Conservation (phyloP, 2,329 filamentous ascomycete species). For the Diplodia seriata region DNA sequence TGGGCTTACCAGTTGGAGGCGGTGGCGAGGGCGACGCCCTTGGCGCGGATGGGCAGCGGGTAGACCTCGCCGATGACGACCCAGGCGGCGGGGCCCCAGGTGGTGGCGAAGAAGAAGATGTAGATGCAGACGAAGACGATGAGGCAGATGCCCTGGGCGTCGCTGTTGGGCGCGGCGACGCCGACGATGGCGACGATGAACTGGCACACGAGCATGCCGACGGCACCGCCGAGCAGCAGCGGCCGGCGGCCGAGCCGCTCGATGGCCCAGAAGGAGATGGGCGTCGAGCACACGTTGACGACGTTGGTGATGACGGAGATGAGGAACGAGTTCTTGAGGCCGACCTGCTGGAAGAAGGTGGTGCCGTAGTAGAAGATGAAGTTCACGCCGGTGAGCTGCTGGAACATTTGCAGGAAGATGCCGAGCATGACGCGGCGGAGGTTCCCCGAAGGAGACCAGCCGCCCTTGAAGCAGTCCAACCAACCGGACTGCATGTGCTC, state of each 20-base stretch:
- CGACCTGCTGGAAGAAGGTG: slow-evolving; percentile 80
- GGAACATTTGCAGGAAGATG: slow-evolving; percentile 59
- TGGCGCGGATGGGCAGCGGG: slow-evolving; percentile 85
- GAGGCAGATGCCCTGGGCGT: slow-evolving; percentile 60
- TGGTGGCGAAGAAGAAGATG: slow-evolving; percentile 90
- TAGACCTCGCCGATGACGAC: slow-evolving; percentile 87
- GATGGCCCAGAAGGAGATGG: slow-evolving; percentile 85
- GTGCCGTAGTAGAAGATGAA: slow-evolving; percentile 76
- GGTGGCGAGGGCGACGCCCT: slow-evolving; percentile 84
- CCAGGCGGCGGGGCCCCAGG: slow-evolving; percentile 80
- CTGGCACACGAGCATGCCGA: slow-evolving; percentile 85
- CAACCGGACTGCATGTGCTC: slow-evolving; percentile 65
- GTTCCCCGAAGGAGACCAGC: slow-evolving; percentile 60
- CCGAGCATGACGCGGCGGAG: slow-evolving; percentile 57
- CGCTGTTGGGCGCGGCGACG: slow-evolving; percentile 49
- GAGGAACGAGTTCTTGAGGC: slow-evolving; percentile 78
- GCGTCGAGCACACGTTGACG: slow-evolving; percentile 86
- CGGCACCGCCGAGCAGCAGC: slow-evolving; percentile 78
- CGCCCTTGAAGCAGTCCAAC: slow-evolving; percentile 68
- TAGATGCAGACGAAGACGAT: slow-evolving; percentile 91
- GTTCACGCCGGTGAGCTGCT: slow-evolving; percentile 78
- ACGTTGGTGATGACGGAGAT: slow-evolving; percentile 86
- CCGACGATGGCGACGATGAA: slow-evolving; percentile 81
- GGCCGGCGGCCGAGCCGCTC: slow-evolving; percentile 81
- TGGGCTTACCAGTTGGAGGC: slow-evolving; percentile 80